Evolutionary conservation across 2,329 filamentous ascomycete genomes (phyloP), one percentile per base, ranked within the genome.

Genomic region (Pseudopithomyces maydicus): DNA sequence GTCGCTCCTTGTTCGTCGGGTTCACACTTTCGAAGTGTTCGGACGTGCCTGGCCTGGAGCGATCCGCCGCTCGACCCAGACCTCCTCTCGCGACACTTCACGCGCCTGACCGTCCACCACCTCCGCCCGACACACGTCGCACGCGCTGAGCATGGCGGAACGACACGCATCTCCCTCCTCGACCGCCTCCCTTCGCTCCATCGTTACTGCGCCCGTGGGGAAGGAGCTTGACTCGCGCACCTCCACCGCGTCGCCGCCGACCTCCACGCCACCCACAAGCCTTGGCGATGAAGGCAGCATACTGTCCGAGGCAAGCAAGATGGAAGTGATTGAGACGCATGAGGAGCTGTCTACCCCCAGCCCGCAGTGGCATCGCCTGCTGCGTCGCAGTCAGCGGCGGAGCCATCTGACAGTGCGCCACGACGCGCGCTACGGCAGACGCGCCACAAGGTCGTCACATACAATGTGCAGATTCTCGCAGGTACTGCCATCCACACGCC

Each of bases 231-330:
- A 67, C 56, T 69, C 68, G 63, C 71, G 71, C 58, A 66, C 74
- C 79, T 68, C 84, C 65, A 77, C 82, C 79, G 82, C 83, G 78
- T 85, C 84, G 48, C 78, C 74, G 35, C 66, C 81, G 23, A 82
- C 79, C 66, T 88, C 85, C 19, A 90, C 88, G 55, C 88, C 88
- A 45, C 86, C 87, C 22, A 90, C 88, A 47, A 90, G 85, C 64
- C 78, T 88, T 63, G 84, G 83, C 68, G 88, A 90, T 72, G 82
- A 79, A 65, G 81, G 80, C 57, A 89, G 86, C 75, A 78, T 87
- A 39, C 74, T 79, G 39, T 80, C 76, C 29, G 74, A 77, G 41
- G 63, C 62, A 44, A 62, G 63, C 44, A 74, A 74, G 62, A 61
- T 67, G 56, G 69, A 76, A 36, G 63, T 66, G 20, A 43, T 67